phyloP scores from a whole-genome alignment of 2,329 filamentous ascomycete species.

The Kalmusia sp. region DNA sequence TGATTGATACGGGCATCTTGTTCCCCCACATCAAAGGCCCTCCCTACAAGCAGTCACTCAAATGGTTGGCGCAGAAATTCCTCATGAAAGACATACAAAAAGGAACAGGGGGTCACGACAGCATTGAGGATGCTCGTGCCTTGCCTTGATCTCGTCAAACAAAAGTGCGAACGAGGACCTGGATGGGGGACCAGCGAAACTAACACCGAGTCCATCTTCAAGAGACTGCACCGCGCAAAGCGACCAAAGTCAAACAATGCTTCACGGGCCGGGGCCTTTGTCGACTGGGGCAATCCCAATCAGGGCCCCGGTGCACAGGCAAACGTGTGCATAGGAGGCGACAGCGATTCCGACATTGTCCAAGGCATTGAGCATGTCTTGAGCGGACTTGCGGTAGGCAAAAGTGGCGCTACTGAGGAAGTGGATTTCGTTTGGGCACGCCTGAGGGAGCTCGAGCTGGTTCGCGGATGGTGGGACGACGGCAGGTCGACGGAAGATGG shows the following conservation, averaged over 20 bases:
- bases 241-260: conserved; percentile 52
- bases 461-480: conserved; percentile 67
- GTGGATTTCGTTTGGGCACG: conserved; percentile 70
- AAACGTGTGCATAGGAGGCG: conserved; percentile 62
- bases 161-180: conserved; percentile 93
- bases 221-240: conserved; percentile 68
- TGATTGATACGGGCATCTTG: conserved; percentile 88
- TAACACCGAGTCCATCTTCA: conserved; percentile 87
- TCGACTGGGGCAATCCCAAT: conserved; percentile 88
- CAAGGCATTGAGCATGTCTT: conserved; percentile 61
- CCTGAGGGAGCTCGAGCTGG: conserved; percentile 66
- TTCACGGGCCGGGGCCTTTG: conserved; percentile 67
- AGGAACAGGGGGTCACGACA: conserved; percentile 81
- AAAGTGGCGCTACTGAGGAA: conserved; percentile 56
- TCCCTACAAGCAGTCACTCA: conserved; percentile 88
- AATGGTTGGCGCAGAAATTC: conserved; percentile 87
- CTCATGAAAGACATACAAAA: conserved; percentile 88
- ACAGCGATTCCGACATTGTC: conserved; percentile 64
- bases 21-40: conserved; percentile 91
- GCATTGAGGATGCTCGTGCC: conserved; percentile 88
- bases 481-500: conserved; percentile 50
- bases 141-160: conserved; percentile 89
- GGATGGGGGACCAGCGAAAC: conserved; percentile 82
- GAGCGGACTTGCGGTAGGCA: conserved; percentile 53
- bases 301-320: conserved; percentile 66